These are phyloP conservation scores for Dictyostelium citrinum DNA, from an alignment of 78 protist genomes.

Conservation along the genomic window DNA sequence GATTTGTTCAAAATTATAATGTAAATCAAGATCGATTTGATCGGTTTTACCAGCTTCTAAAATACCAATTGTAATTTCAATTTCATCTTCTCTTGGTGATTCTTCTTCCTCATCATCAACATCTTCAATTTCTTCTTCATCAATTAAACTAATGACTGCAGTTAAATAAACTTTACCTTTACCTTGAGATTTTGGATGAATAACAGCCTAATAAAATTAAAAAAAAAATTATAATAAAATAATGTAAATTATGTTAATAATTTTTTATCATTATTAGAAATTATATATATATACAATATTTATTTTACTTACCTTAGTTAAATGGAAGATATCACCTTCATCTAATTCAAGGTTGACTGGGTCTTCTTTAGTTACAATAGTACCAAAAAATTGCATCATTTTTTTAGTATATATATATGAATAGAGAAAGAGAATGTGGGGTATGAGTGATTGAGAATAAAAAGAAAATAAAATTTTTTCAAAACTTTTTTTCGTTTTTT, in stretches of 20 bases:
- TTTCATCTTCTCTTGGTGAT: neutral
- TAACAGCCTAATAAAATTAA: neutral
- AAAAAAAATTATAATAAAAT: neutral
- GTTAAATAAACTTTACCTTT: neutral
- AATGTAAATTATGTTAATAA: neutral
- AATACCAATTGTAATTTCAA: conserved; percentile 5
- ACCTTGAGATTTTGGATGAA: neutral
- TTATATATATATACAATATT: no score
- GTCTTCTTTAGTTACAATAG: neutral
- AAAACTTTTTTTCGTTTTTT: neutral
- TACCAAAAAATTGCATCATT: conserved; percentile 21
- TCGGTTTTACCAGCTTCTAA: conserved; percentile 11
- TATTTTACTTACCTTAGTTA: neutral
- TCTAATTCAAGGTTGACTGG: neutral
- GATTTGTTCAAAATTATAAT: neutral
- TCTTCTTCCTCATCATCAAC: neutral
- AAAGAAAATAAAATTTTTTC: neutral
- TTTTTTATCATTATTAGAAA: neutral
- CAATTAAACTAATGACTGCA: neutral
- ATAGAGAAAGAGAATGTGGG: neutral
- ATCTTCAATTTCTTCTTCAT: neutral
- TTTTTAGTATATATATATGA: neutral
- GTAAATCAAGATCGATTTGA: neutral
- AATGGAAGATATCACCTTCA: conserved; percentile 20
- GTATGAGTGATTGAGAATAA: neutral